phyloP scores from a whole-genome alignment of 2,329 filamentous ascomycete species.

The Leptographium galeiforme region DNA sequence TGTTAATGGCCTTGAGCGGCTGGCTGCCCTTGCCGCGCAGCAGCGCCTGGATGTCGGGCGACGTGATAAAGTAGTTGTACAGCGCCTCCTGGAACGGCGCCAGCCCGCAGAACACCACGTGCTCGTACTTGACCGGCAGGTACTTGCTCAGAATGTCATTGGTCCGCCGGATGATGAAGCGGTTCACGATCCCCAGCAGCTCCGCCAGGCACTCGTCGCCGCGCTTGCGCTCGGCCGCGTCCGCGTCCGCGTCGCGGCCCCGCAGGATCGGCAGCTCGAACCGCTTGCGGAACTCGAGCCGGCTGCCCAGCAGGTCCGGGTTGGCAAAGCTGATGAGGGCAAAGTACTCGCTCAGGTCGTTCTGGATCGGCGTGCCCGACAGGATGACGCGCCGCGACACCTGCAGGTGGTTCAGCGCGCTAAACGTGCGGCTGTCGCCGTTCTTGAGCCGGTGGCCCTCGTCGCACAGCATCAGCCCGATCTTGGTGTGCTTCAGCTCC shows the following conservation, averaged over 20 bases:
- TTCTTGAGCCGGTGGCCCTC: constrained; percentile 97
- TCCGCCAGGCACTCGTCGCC: constrained; percentile 76
- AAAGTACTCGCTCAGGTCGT: constrained; percentile 97
- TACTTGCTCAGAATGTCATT: constrained; percentile 99
- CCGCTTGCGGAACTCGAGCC: constrained; percentile 82
- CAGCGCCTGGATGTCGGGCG: constrained; percentile 84
- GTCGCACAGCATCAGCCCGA: constrained; percentile 87
- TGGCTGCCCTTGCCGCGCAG: constrained; percentile 90
- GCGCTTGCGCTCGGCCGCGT: constrained; percentile 65
- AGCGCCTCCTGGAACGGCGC: constrained; percentile 84
- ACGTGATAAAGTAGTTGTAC: constrained; percentile 95
- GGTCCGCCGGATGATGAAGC: constrained; percentile 93
- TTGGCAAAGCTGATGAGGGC: constrained; percentile 94
- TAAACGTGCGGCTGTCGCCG: constrained; percentile 90
- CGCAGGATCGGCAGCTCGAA: constrained; percentile 87
- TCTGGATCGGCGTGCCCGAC: constrained; percentile 94
- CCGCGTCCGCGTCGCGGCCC: constrained; percentile 80
- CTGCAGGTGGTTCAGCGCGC: constrained; percentile 76
- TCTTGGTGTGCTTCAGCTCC: constrained; percentile 77
- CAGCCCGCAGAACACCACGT: constrained; percentile 94
- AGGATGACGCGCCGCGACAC: constrained; percentile 86
- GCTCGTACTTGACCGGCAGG: constrained; percentile 94
- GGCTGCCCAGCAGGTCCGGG: constrained; percentile 76
- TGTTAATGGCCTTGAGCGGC: constrained; percentile 87
- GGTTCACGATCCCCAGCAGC: constrained; percentile 77